These are phyloP conservation scores for Castanospermum australe DNA, from an alignment of 306 rosid genomes.

Conservation along the genomic window DNA sequence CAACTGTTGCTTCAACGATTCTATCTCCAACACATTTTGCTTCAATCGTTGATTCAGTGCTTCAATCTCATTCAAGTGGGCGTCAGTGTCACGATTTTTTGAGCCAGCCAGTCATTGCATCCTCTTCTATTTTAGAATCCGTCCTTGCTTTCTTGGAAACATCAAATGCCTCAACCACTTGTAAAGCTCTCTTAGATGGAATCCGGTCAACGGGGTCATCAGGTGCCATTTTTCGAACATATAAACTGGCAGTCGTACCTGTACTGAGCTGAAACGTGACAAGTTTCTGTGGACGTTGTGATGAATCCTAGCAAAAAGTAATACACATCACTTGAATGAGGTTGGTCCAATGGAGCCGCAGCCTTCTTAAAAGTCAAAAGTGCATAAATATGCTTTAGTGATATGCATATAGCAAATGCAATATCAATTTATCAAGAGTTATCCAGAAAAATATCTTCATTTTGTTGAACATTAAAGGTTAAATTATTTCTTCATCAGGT, in stretches of 20 bases:
- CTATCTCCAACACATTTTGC: constrained; percentile 42
- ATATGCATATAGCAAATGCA: not conserved
- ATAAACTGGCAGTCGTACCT: constrained; percentile 35
- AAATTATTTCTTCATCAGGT: not conserved
- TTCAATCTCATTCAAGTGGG: constrained; percentile 42
- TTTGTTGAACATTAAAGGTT: not conserved
- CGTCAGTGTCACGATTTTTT: constrained; percentile 17
- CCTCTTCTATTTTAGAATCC: constrained; percentile 35
- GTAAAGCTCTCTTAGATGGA: constrained; percentile 51
- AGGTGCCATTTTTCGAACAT: constrained; percentile 50
- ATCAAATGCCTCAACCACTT: constrained; percentile 34
- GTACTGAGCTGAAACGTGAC: constrained; percentile 32
- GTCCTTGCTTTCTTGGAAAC: constrained; percentile 53
- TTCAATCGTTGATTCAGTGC: constrained; percentile 39
- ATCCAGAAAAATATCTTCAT: not conserved
- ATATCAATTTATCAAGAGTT: not conserved
- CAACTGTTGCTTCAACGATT: constrained; percentile 40
- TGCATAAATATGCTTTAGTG: not conserved
- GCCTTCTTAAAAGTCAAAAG: not conserved
- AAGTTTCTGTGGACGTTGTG: constrained; percentile 63
- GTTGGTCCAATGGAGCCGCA: not conserved
- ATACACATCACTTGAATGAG: not conserved
- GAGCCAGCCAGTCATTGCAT: constrained; percentile 13
- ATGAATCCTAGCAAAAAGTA: constrained; percentile 54
- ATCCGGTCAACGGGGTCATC: not conserved